Evolutionary conservation across 2,329 filamentous ascomycete species (phyloP).

Genomic region (Diaporthe aspalathi): DNA sequence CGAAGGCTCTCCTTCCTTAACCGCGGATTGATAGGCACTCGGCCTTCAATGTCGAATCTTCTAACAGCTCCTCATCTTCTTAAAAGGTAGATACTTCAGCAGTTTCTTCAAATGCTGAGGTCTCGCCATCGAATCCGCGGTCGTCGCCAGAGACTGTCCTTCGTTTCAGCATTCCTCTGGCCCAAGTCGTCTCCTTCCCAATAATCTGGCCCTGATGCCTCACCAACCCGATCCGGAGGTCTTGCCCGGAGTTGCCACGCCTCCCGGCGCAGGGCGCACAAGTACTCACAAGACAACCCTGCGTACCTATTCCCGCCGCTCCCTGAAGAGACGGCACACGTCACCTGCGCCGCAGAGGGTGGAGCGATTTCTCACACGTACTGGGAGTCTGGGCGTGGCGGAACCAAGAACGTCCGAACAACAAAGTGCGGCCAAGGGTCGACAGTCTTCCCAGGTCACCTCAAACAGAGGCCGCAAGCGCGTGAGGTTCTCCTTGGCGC

Average conservation of each 20-base stretch:
- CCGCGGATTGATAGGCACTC: background rate
- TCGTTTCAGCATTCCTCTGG: background rate
- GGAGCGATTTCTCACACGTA: background rate
- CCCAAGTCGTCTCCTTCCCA: background rate
- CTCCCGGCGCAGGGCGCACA: background rate
- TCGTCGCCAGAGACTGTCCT: background rate
- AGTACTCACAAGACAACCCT: background rate
- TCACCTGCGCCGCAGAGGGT: background rate
- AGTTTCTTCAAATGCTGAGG: no score
- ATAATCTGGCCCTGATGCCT: background rate
- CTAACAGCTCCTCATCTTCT: background rate
- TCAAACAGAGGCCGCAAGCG: background rate
- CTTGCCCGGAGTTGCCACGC: background rate
- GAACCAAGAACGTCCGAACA: background rate
- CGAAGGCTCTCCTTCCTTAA: background rate
- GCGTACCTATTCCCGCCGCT: constrained; percentile 35
- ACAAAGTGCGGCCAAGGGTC: background rate
- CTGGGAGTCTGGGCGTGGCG: background rate
- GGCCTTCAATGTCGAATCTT: background rate
- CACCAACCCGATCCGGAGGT: no score
- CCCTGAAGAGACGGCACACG: constrained; percentile 22
- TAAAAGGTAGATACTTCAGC: no score
- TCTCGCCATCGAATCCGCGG: background rate
- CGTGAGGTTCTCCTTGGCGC: background rate
- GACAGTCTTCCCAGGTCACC: background rate